Conservation (phyloP, 2,329 filamentous ascomycete species). For the Fusarium subglutinans region DNA sequence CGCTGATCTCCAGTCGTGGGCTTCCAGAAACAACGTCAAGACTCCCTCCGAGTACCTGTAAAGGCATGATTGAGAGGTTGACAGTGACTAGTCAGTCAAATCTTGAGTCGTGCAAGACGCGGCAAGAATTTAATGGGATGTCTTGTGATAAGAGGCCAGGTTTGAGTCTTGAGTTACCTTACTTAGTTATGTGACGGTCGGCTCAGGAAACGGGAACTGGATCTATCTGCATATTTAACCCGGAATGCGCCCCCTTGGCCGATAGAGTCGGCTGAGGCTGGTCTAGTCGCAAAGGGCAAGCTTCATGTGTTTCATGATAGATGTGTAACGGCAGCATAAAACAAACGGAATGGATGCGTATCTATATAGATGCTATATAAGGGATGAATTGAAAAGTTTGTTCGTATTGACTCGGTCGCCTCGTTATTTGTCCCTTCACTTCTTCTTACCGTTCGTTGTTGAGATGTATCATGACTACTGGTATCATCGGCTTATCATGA, state of each 20-base stretch:
- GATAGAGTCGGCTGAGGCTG: slow-evolving; percentile 26
- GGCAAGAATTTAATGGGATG: slow-evolving; percentile 1
- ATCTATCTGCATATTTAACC: slow-evolving; percentile 36
- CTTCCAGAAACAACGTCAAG: slow-evolving; percentile 49
- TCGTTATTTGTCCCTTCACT: neutral
- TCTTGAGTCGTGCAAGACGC: neutral
- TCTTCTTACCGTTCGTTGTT: neutral
- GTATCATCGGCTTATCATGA: neutral
- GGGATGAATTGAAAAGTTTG: slow-evolving; percentile 36
- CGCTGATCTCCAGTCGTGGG: slow-evolving; percentile 48
- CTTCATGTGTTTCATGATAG: slow-evolving; percentile 36
- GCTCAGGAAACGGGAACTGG: slow-evolving; percentile 10
- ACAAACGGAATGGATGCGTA: neutral
- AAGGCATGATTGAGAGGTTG: neutral
- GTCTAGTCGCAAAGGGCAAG: slow-evolving; percentile 38
- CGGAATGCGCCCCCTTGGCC: slow-evolving; percentile 39
- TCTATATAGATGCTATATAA: slow-evolving; percentile 8
- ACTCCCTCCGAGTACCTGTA: slow-evolving; percentile 45
- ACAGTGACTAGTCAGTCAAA: neutral
- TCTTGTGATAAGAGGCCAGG: neutral
- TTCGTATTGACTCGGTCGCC: neutral
- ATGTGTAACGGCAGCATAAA: slow-evolving; percentile 27
- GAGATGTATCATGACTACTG: neutral
- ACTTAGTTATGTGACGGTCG: neutral
- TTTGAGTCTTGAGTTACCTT: slow-evolving; percentile 1